These are phyloP conservation scores for Manihot esculenta DNA, from an alignment of 441 rosid genomes.

Conservation along the genomic window DNA sequence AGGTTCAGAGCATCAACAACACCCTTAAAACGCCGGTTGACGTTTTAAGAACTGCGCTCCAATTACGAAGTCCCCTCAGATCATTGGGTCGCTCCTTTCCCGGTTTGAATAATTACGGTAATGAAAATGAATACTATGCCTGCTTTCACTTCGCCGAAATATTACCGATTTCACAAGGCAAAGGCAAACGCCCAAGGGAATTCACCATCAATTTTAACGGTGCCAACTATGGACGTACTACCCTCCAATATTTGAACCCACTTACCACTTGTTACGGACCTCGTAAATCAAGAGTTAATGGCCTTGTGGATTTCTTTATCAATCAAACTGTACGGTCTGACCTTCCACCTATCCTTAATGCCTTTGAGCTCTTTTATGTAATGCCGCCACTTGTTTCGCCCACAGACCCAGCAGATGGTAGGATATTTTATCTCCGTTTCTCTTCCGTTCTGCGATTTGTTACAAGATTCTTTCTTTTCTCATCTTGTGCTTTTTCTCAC, in stretches of 20 bases:
- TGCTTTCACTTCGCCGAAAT: conserved; percentile 30
- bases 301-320: neutral
- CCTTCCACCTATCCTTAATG: conserved; percentile 37
- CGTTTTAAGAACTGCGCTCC: conserved; percentile 5
- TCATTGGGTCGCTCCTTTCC: neutral
- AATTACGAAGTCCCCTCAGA: neutral
- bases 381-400: too few relatives aligned
- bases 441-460: neutral
- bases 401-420: conserved; percentile 29
- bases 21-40: neutral
- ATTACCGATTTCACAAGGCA: neutral
- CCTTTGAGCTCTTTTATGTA: conserved; percentile 19
- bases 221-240: neutral
- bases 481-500: neutral
- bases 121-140: neutral
- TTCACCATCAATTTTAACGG: conserved; percentile 4
- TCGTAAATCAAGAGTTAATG: neutral
- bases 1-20: neutral
- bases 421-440: neutral
- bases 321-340: conserved; percentile 13
- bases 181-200: conserved; percentile 16
- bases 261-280: neutral
- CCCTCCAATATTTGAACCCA: conserved; percentile 20
- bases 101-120: accelerated
- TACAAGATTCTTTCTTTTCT: neutral